Conservation (phyloP, 495 filamentous ascomycete genomes). For the Annulohypoxylon nitens region DNA sequence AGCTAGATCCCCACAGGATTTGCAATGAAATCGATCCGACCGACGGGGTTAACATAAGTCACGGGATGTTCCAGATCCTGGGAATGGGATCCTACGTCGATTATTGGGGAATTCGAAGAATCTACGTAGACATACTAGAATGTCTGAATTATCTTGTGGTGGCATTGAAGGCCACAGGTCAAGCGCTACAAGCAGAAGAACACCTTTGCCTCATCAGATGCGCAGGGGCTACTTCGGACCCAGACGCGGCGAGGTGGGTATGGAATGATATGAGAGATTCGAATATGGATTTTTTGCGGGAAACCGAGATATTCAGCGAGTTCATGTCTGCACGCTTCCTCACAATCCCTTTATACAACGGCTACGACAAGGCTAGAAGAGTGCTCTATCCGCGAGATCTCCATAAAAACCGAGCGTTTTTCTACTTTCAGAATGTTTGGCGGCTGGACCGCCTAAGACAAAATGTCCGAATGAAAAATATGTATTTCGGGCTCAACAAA, state of each 20-base stretch:
- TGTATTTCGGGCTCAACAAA: constrained; percentile 50
- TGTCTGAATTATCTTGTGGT: constrained; percentile 39
- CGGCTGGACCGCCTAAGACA: constrained; percentile 37
- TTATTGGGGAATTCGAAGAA: constrained; percentile 50
- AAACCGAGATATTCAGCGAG: constrained; percentile 45
- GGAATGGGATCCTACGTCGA: constrained; percentile 48
- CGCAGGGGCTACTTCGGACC: constrained; percentile 53
- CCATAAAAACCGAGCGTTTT: constrained; percentile 28
- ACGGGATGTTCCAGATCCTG: constrained; percentile 47
- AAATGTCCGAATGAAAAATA: constrained; percentile 18
- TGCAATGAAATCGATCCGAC: constrained; percentile 48
- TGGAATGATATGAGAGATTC: constrained; percentile 45
- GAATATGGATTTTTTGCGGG: constrained; percentile 26
- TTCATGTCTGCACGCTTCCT: constrained; percentile 56
- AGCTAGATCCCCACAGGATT: constrained; percentile 51
- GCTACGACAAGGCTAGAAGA: constrained; percentile 48
- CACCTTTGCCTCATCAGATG: constrained; percentile 52
- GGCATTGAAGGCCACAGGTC: constrained; percentile 43
- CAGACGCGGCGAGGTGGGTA: constrained; percentile 26
- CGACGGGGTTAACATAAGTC: constrained; percentile 33
- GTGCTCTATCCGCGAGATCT: constrained; percentile 52
- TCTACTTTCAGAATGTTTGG: background rate
- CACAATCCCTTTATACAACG: constrained; percentile 52
- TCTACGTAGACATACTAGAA: constrained; percentile 45
- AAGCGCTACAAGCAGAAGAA: constrained; percentile 46